phyloP scores from a whole-genome alignment of 1,139 yeast genomes.

The Pichia sp. region DNA sequence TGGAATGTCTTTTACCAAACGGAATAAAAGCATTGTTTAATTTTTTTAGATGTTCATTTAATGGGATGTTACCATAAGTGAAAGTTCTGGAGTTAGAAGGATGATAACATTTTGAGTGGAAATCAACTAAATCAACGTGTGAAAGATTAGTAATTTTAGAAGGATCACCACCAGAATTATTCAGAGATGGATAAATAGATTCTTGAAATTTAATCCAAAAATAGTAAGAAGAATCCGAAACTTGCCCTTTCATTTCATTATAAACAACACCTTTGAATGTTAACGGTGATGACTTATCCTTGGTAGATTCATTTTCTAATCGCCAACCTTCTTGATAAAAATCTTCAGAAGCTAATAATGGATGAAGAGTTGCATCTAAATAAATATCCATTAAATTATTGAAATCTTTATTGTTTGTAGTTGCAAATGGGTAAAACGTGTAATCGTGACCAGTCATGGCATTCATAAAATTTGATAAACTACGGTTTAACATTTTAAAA shows the following conservation, averaged over 20 bases:
- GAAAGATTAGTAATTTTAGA: conserved; percentile 62
- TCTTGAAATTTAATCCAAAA: conserved; percentile 82
- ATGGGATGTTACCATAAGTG: conserved; percentile 77
- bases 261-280: conserved; percentile 92
- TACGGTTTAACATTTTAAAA: conserved; percentile 90
- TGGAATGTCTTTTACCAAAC: conserved; percentile 45
- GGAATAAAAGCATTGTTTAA: conserved; percentile 45
- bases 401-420: conserved; percentile 80
- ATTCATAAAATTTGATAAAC: conserved; percentile 91
- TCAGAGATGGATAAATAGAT: conserved; percentile 74
- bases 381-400: conserved; percentile 83
- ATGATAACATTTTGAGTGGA: conserved; percentile 72
- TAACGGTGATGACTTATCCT: conserved; percentile 54
- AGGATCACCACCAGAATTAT: conserved; percentile 97
- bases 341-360: conserved; percentile 71
- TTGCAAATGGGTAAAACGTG: conserved; percentile 93
- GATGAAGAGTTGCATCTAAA: conserved; percentile 80
- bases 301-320: conserved; percentile 62
- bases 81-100: conserved; percentile 86
- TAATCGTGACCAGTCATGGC: conserved; percentile 98
- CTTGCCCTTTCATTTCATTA: conserved; percentile 98
- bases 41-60: conserved; percentile 54
- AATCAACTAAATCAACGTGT: conserved; percentile 69
- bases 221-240: conserved; percentile 80
- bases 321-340: conserved; percentile 98